Conservation (phyloP, 78 protist species). For the Parvularia atlantis region DNA sequence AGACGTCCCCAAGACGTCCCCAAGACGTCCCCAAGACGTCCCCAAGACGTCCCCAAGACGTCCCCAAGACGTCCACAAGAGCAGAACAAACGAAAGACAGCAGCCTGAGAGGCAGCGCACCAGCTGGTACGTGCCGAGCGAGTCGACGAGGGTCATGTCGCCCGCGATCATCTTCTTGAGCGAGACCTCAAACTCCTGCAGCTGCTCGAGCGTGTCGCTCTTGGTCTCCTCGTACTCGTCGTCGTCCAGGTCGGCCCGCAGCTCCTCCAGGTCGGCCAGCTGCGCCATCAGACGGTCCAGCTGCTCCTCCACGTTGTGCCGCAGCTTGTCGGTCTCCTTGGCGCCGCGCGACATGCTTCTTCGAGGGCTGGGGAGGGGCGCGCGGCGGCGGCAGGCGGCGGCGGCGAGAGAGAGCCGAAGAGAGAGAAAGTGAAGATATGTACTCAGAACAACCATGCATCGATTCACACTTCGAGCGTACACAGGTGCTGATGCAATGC, state of each 20-base stretch:
- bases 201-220: constrained; percentile 60
- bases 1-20: too few relatives aligned
- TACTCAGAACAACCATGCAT: too few relatives aligned
- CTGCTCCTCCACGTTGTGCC: constrained; percentile 27
- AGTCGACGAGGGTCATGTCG: constrained; percentile 48
- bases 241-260: constrained; percentile 19
- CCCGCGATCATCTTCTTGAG: constrained; percentile 46
- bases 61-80: not conserved
- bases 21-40: too few relatives aligned
- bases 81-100: not conserved
- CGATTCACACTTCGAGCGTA: too few relatives aligned
- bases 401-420: too few relatives aligned
- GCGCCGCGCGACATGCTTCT: constrained; percentile 10
- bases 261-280: constrained; percentile 37
- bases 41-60: too few relatives aligned
- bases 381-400: too few relatives aligned
- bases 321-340: constrained; percentile 20
- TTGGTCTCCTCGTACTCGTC: constrained; percentile 56
- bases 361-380: too few relatives aligned
- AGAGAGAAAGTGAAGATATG: too few relatives aligned
- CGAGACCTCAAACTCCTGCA: constrained; percentile 58
- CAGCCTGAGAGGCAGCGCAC: too few relatives aligned
- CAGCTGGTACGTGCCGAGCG: not conserved
- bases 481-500: too few relatives aligned
- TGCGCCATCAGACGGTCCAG: constrained; percentile 24